Evolutionary conservation across 2,329 filamentous ascomycete genomes (phyloP).

Genomic region (Aspergillus glaucus): DNA sequence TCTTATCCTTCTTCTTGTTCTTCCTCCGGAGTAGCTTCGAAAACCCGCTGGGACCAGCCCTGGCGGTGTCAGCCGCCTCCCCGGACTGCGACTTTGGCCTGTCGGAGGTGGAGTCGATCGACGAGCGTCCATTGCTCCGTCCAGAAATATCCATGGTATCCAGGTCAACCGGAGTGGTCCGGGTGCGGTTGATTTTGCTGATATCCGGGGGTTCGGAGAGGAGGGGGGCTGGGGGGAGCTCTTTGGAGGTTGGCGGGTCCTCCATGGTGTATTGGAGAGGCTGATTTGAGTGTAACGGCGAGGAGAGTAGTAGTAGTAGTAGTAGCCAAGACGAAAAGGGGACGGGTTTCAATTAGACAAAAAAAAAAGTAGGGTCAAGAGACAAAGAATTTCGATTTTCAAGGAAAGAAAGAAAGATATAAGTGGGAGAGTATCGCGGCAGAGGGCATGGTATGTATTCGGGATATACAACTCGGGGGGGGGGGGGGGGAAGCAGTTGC

Average conservation of each 20-base stretch:
- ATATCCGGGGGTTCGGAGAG: constrained; percentile 31
- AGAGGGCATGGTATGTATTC: not conserved
- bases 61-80: constrained; percentile 29
- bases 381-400: not conserved
- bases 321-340: not conserved
- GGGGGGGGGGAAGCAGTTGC: not conserved
- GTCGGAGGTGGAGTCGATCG: constrained; percentile 33
- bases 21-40: constrained; percentile 47
- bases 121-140: constrained; percentile 31
- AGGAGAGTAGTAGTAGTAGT: not conserved
- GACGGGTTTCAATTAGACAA: not conserved
- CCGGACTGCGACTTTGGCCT: constrained; percentile 34
- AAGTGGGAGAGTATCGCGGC: not conserved
- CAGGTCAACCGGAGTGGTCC: constrained; percentile 29
- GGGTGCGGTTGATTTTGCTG: constrained; percentile 30
- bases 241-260: constrained; percentile 17
- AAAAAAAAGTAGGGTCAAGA: not conserved
- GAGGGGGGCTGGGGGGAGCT: constrained; percentile 21
- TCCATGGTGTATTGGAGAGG: constrained; percentile 25
- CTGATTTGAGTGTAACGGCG: not conserved
- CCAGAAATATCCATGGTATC: constrained; percentile 25
- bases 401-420: not conserved
- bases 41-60: constrained; percentile 41
- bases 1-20: constrained; percentile 32
- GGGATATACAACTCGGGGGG: not conserved